A percentile compares a stretch with the other conserved stretches of the same genome.
Evolutionary conservation across 805 yeast species (phyloP).

Genomic region (Lachancea kluyveri): DNA sequence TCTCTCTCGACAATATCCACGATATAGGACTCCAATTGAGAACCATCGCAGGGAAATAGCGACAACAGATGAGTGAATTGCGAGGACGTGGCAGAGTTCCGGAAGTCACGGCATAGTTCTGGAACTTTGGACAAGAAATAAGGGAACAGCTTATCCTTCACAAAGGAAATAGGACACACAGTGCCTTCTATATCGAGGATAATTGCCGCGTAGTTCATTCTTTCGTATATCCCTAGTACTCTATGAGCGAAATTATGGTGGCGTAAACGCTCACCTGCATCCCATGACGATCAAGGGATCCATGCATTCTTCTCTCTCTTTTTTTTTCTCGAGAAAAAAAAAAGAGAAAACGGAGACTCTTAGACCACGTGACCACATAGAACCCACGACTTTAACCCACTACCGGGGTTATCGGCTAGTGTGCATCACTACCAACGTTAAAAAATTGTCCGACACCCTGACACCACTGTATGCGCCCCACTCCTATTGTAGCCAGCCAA

Average conservation of each 20-base stretch:
- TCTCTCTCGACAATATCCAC: conserved; percentile 54
- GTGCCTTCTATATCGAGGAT: conserved; percentile 88
- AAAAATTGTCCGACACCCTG: too few species aligned
- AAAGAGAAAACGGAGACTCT: too few species aligned
- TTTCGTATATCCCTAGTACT: background rate
- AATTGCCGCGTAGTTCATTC: conserved; percentile 24
- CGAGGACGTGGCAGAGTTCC: too few species aligned
- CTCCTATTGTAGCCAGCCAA: too few species aligned
- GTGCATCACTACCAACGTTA: too few species aligned
- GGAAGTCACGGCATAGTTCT: conserved; percentile 28
- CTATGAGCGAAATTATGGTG: conserved; percentile 3
- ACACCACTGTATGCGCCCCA: too few species aligned
- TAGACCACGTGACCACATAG: too few species aligned
- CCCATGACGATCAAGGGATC: background rate
- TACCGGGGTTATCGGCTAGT: too few species aligned
- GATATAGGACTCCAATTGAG: conserved; percentile 43
- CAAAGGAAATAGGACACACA: conserved; percentile 85
- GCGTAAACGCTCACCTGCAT: conserved; percentile 4
- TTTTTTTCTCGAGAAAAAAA: background rate
- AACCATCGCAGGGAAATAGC: conserved; percentile 26
- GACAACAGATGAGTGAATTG: conserved; percentile 17
- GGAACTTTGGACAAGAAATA: conserved; percentile 56
- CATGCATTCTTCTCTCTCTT: background rate
- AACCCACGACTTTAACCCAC: too few species aligned
- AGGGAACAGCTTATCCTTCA: conserved; percentile 71